Percentiles rank a stretch among this genome's conserved stretches.
These are phyloP conservation scores for Alternaria metachromatica DNA, from an alignment of 2,329 filamentous ascomycete genomes.

Conservation along the genomic window DNA sequence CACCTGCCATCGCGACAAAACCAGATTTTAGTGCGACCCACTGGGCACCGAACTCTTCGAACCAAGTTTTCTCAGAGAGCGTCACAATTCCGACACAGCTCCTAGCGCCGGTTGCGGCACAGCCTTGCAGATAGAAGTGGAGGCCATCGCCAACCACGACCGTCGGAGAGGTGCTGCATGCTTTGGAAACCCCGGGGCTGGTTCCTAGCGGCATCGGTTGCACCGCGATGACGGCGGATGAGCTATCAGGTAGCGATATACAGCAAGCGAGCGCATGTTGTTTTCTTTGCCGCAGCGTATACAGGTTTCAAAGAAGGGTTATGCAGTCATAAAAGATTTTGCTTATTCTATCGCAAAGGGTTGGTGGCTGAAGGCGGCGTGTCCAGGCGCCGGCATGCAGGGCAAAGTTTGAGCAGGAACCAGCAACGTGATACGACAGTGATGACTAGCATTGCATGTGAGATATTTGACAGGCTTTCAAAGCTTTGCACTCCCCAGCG, in stretches of 20 bases:
- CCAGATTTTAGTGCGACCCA: conserved; percentile 8
- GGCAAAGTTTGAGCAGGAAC: conserved; percentile 3
- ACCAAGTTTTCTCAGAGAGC: background rate
- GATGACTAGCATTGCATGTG: conserved; percentile 1
- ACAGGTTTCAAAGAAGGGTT: background rate
- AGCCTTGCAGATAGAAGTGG: conserved; percentile 13
- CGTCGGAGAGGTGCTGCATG: conserved; percentile 1
- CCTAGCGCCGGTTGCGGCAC: conserved; percentile 32
- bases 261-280: background rate
- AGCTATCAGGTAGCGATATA: background rate
- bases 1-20: background rate
- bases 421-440: conserved; percentile 5
- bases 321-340: background rate
- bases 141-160: conserved; percentile 5
- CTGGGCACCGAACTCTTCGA: background rate
- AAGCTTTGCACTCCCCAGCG: background rate
- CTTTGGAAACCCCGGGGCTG: conserved; percentile 6
- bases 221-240: conserved; percentile 18
- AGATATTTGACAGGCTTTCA: conserved; percentile 2
- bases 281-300: conserved; percentile 1
- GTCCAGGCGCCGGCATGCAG: background rate
- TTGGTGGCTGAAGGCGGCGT: background rate
- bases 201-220: conserved; percentile 5
- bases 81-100: conserved; percentile 13
- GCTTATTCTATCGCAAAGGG: background rate